Evolutionary conservation across 2,329 filamentous ascomycete genomes (phyloP), one percentile per base, ranked within the genome.

Genomic region (Pseudogymnoascus sp.): DNA sequence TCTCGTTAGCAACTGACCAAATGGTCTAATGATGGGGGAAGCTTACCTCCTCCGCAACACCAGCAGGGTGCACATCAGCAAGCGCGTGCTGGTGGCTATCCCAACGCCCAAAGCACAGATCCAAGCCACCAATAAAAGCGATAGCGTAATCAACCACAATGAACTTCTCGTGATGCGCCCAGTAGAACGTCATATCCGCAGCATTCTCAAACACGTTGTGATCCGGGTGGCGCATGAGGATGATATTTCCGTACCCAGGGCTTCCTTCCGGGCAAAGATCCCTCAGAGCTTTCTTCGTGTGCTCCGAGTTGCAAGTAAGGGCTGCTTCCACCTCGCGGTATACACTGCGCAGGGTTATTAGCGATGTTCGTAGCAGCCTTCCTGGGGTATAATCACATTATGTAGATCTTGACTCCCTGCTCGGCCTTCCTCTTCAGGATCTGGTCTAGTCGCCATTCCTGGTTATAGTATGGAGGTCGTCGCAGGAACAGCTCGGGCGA

Each of bases 81-180:
- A 97, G 81, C 1, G 88, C 83, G 75, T 97, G 95, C 71, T 96
- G 90, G 66, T 89, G 85, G 62, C 84, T 83, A 71, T 99, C 95
- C 93, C 93, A 97, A 61, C 95, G 86, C 7, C 95, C 95, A 73
- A 97, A 99, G 75, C 95, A 99, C 33, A 97, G 79, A 76, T 99
- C 95, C 5, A 99, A 80, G 0, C 95, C 95, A 61, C 95, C 95
- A 63, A 97, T 93, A 71, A 97, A 97, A 12, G 92, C 95, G 69
- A 93, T 77, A 14, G 87, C 83, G 71, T 96, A 96, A 76, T 97
- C 95, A 61, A 97, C 89, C 16, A 99, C 90, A 62, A 97, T 89
- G 72, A 97, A 96, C 73, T 99, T 99, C 71, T 99, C 95, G 73
- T 99, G 95, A 73, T 99, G 95, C 0, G 95, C 95, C 86, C 93